Evolutionary conservation across 2,329 filamentous ascomycete genomes (phyloP).

Genomic region (Zasmidium cellare): DNA sequence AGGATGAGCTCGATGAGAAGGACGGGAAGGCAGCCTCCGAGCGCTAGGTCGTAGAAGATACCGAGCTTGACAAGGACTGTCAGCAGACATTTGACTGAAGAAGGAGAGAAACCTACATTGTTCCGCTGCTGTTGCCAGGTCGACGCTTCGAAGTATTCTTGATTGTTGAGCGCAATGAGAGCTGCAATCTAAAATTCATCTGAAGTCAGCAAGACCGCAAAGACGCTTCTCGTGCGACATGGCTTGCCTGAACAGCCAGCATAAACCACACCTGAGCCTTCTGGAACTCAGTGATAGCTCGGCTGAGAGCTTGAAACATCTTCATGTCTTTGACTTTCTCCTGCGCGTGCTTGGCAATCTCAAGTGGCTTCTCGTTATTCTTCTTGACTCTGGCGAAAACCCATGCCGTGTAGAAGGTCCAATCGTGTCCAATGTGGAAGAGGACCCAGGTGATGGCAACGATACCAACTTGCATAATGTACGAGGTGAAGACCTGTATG

Average conservation of each 20-base stretch:
- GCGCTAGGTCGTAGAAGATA: constrained; percentile 16
- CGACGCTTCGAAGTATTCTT: constrained; percentile 9
- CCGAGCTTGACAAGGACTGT: not conserved
- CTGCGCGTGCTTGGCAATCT: constrained; percentile 2
- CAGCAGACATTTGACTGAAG: too few species aligned
- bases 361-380: not conserved
- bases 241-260: constrained; percentile 12
- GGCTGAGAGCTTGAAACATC: constrained; percentile 4
- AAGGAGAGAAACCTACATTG: constrained; percentile 10
- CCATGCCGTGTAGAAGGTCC: constrained; percentile 4
- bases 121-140: constrained; percentile 14
- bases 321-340: not conserved
- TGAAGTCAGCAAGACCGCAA: too few species aligned
- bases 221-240: too few species aligned
- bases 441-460: constrained; percentile 12
- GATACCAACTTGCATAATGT: constrained; percentile 17
- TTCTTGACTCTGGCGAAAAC: not conserved
- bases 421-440: constrained; percentile 16
- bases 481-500: constrained; percentile 18
- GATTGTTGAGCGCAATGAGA: constrained; percentile 16
- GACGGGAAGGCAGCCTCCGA: constrained; percentile 16
- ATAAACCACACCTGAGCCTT: constrained; percentile 23
- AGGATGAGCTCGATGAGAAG: constrained; percentile 14
- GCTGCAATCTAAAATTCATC: constrained; percentile 6
- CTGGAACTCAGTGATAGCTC: constrained; percentile 14